Base-by-base conservation (phyloP, 2,329 filamentous ascomycete genomes). In the Fusarium gaditjirri region DNA sequence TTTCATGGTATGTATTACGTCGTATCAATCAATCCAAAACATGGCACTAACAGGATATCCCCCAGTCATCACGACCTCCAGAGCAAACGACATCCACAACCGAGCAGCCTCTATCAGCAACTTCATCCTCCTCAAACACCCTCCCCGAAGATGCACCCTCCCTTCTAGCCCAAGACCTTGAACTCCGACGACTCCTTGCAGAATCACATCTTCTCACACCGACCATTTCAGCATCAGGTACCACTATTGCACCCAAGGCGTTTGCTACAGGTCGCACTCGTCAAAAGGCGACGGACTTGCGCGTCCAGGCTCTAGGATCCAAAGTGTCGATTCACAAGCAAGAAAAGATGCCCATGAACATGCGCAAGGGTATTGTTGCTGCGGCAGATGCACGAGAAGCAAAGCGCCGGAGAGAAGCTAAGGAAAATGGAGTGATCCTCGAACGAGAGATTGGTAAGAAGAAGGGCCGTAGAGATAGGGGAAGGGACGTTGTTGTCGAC, bases 81-180 rank as follows among this genome's bases (percentile, higher is more conserved):
- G 79, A 83, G 71, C 78, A 81, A 74, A 72, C 77, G 52, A 58
- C 46, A 44, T 72, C 36, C 66, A 71, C 63, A 41, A 21, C 64
- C 44, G 61, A 73, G 64, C 70, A 68, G 16, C 60, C 61, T 53
- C 70, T 52, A 66, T 75, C 42, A 29, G 74, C 57, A 61, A 72
- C 71, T 27, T 78, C 66, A 52, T 79, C 73, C 35, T n/a, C 80
- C 31, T 72, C 76, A 73, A 63, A 80, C 76, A 61, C 82, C 80
- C 71, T 82, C 57, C 81, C 86, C 65, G 89, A 92, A 77, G 88
- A 92, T 78, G 87, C 87, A 56, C 86, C 86, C 71, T 88, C 88
- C 16, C 92, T 97, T 69, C 87, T 98, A 23, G 94, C 95, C 80
- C 95, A 98, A 81, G 96, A 98, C 81, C 90, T 97, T 59, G 95